Percentiles rank a stretch among this genome's conserved stretches.
These are phyloP conservation scores for Metschnikowia lochheadii DNA, from an alignment of 805 yeast species.

Conservation along the genomic window DNA sequence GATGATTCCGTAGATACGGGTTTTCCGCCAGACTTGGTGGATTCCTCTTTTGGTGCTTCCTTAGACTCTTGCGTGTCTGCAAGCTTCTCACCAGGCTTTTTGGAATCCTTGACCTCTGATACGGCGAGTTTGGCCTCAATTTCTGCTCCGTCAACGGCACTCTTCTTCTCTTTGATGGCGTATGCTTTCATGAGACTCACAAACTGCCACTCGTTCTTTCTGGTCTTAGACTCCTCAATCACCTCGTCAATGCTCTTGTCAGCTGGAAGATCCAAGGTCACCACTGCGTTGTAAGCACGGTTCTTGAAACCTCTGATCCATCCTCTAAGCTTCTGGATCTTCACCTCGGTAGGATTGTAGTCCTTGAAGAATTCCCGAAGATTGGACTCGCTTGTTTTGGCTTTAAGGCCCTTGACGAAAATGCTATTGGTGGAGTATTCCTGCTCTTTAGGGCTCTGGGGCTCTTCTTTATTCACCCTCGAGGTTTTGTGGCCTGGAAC, in stretches of 20 bases:
- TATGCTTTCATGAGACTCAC: constrained; percentile 9
- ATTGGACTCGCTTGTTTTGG: constrained; percentile 40
- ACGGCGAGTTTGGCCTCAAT: background rate
- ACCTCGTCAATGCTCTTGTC: constrained; percentile 42
- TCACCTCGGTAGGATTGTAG: constrained; percentile 45
- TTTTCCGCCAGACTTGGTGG: background rate
- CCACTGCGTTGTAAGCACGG: constrained; percentile 48
- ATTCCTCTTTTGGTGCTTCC: background rate
- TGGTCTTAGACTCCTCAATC: constrained; percentile 33
- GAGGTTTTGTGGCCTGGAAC: constrained; percentile 1
- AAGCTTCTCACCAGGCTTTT: background rate
- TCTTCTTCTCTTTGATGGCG: constrained; percentile 5
- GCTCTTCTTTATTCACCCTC: constrained; percentile 5
- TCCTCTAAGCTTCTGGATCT: constrained; percentile 40
- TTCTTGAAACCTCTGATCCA: constrained; percentile 27
- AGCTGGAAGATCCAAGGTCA: constrained; percentile 36
- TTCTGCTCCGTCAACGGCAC: background rate
- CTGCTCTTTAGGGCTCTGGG: background rate
- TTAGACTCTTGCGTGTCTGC: background rate
- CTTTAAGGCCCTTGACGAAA: constrained; percentile 39
- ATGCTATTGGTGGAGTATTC: constrained; percentile 42
- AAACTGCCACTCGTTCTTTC: constrained; percentile 12
- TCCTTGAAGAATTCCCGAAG: constrained; percentile 39
- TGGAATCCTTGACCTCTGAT: background rate
- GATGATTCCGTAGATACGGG: background rate